These are phyloP conservation scores for Vigna radiata DNA, from an alignment of 306 rosid genomes.

Conservation along the genomic window DNA sequence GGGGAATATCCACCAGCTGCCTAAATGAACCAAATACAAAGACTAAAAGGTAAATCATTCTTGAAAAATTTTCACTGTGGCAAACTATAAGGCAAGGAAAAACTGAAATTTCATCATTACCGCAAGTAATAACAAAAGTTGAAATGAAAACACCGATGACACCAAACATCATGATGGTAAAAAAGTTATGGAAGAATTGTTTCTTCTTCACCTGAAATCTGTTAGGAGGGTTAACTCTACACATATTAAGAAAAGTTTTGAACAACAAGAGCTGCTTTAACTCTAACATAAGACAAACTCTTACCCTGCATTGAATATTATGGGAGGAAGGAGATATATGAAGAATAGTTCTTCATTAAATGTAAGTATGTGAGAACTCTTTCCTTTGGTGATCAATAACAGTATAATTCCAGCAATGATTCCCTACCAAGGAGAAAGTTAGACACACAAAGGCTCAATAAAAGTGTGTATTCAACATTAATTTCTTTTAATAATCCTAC, in stretches of 20 bases:
- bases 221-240: conserved; percentile 30
- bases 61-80: background rate
- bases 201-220: conserved; percentile 99
- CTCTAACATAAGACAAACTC: conserved; percentile 30
- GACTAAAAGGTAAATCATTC: conserved; percentile 34
- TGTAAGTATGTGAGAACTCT: conserved; percentile 76
- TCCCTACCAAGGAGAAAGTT: conserved; percentile 59
- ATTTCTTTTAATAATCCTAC: too few species aligned
- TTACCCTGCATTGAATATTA: conserved; percentile 97
- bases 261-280: conserved; percentile 12
- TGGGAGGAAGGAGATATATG: conserved; percentile 96
- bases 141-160: conserved; percentile 88
- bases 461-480: too few species aligned
- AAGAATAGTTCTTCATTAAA: conserved; percentile 88
- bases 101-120: conserved; percentile 48
- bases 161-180: conserved; percentile 88
- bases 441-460: conserved; percentile 2
- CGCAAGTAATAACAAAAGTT: conserved; percentile 59
- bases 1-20: conserved; percentile 90
- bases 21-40: conserved; percentile 59
- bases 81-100: background rate
- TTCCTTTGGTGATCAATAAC: conserved; percentile 69
- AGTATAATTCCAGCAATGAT: conserved; percentile 64
- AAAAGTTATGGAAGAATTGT: conserved; percentile 84
- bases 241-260: background rate